Percentiles rank a stretch among this genome's conserved stretches.
These are phyloP conservation scores for Zymoseptoria pseudotritici DNA, from an alignment of 2,329 filamentous ascomycete genomes.

Conservation along the genomic window DNA sequence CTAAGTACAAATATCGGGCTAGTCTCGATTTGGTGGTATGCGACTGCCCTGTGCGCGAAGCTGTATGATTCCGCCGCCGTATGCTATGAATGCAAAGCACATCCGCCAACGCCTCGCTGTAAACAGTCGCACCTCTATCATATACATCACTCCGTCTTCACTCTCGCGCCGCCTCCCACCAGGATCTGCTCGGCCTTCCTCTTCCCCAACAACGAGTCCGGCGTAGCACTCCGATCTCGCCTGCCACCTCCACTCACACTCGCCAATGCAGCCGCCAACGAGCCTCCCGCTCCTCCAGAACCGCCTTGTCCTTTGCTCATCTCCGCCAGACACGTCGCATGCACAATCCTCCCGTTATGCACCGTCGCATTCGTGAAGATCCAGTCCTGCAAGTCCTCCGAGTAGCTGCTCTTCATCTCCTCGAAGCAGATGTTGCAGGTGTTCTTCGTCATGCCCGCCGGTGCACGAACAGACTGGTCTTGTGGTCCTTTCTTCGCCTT, in stretches of 20 bases:
- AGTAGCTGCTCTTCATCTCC: constrained; percentile 85
- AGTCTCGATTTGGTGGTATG: neutral
- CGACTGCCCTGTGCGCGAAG: neutral
- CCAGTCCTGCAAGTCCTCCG: constrained; percentile 89
- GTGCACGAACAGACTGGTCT: constrained; percentile 71
- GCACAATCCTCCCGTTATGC: constrained; percentile 73
- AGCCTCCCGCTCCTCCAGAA: constrained; percentile 6
- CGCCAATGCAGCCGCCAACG: constrained; percentile 22
- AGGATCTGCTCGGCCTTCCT: constrained; percentile 28
- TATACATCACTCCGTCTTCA: constrained; percentile 17
- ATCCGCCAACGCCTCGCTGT: neutral
- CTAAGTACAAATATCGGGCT: neutral
- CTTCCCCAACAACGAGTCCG: constrained; percentile 28
- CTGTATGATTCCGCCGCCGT: neutral
- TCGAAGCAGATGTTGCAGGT: constrained; percentile 94
- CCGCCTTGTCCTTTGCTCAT: constrained; percentile 50
- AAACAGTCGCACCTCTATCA: neutral
- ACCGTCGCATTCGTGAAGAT: constrained; percentile 88
- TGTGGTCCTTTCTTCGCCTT: constrained; percentile 49
- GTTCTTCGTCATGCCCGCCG: constrained; percentile 65
- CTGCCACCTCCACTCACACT: constrained; percentile 11
- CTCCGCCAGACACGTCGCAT: constrained; percentile 83
- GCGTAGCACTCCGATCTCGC: constrained; percentile 29
- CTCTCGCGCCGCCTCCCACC: constrained; percentile 14
- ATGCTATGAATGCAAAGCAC: neutral